Evolutionary conservation across 495 filamentous ascomycete species (phyloP), one percentile per base, ranked within the genome.

Genomic region (Xylaria longipes): DNA sequence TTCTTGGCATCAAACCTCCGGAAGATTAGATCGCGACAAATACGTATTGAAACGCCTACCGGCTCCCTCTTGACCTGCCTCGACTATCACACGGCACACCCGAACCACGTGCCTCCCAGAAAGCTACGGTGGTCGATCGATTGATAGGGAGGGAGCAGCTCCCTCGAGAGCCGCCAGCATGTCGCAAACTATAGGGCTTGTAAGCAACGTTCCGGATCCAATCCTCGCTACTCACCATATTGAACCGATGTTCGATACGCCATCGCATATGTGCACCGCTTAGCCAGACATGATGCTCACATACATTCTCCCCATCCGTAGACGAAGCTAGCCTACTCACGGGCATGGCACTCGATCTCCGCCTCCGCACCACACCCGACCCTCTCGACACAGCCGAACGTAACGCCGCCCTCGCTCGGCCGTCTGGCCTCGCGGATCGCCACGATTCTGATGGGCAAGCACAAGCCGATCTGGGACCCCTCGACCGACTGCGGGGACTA

Each of bases 401-500:
- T 90, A 76, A 88, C 87, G 73, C 88, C 87, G 6, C 88, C 89
- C 3, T 86, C 93, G 25, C 91, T 98, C 35, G 96, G 96, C 68
- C 94, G 96, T 20, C 87, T 99, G 39, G 96, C 96, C 65, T 93
- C 93, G 58, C 91, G 91, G 68, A 98, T 99, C 81, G 95, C 96
- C 74, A 87, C 92, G 71, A 86, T 92, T 70, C 90, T 99, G 31
- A 98, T 98, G 96, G 96, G 96, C 82, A 99, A 99, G 87, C 91
- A 98, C 87, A 99, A 99, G 83, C 96, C 96, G 17, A 98, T 97
- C 84, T 99, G 90, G 83, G 93, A 98, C 81, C 97, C 94, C 25
- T 89, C 91, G 71, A 97, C 96, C 68, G 96, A 99, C 87, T 98
- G 97, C 87, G 96, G 96, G 70, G 96, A 99, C 89, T 99, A 99